Evolutionary conservation across 2,329 filamentous ascomycete species (phyloP).

Genomic region (Cercospora zeina): DNA sequence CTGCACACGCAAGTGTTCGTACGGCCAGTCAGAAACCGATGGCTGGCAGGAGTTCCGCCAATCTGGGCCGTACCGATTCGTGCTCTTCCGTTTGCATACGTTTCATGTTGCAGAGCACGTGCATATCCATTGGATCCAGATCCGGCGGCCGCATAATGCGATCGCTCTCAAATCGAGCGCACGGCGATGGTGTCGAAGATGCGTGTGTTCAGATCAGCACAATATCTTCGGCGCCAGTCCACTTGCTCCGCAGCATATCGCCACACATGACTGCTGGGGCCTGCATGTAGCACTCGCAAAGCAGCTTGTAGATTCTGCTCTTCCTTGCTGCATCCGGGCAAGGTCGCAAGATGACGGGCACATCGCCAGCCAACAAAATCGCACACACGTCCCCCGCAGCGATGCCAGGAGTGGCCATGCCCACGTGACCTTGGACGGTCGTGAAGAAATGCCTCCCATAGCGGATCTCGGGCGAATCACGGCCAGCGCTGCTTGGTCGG

Average conservation of each 20-base stretch:
- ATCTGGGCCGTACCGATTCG: not conserved
- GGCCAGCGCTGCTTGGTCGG: conserved; percentile 7
- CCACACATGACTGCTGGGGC: conserved; percentile 34
- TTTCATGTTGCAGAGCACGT: conserved; percentile 7
- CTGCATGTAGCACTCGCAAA: conserved; percentile 37
- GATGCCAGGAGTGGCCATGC: conserved; percentile 35
- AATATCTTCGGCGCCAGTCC: conserved; percentile 33
- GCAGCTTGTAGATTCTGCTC: conserved; percentile 29
- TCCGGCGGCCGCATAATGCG: not conserved
- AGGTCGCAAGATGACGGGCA: conserved; percentile 36
- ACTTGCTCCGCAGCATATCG: conserved; percentile 26
- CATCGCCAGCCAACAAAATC: conserved; percentile 36
- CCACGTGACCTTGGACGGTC: conserved; percentile 31
- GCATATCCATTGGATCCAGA: not conserved
- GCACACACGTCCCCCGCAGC: conserved; percentile 31
- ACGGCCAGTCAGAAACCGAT: conserved; percentile 15
- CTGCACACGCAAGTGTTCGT: conserved; percentile 8
- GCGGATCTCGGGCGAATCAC: conserved; percentile 22
- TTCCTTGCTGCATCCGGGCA: conserved; percentile 19
- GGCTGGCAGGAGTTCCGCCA: conserved; percentile 8
- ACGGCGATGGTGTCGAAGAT: not conserved
- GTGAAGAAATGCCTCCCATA: conserved; percentile 36
- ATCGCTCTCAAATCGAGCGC: not conserved
- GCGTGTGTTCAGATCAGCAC: conserved; percentile 30
- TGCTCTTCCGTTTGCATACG: conserved; percentile 8